A percentile compares a stretch with the other conserved stretches of the same genome.
These are phyloP conservation scores for Carex arenaria DNA, from an alignment of 202 grass and related monocot species.

Conservation along the genomic window DNA sequence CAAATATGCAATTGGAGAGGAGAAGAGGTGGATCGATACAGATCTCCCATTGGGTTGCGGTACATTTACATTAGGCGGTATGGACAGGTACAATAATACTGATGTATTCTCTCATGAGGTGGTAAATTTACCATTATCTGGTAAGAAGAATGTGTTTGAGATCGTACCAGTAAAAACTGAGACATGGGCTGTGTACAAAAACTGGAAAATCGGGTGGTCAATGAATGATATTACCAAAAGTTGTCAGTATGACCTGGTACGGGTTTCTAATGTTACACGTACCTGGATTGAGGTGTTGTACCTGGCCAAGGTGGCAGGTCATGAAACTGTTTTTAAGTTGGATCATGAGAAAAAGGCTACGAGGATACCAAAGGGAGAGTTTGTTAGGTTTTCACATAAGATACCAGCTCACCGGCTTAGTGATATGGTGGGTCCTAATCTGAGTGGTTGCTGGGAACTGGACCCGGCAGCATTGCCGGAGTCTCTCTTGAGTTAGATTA, in stretches of 20 bases:
- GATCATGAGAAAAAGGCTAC: slow-evolving; percentile 15
- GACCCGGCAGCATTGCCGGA: slow-evolving; percentile 65
- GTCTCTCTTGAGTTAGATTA: background rate
- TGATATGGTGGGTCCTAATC: slow-evolving; percentile 45
- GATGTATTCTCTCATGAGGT: slow-evolving; percentile 62
- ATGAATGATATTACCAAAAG: slow-evolving; percentile 34
- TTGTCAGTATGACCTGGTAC: slow-evolving; percentile 59
- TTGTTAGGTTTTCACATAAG: slow-evolving; percentile 62
- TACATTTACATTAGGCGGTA: slow-evolving; percentile 30
- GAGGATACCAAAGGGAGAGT: slow-evolving; percentile 48
- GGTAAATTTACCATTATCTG: background rate
- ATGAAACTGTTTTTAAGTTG: slow-evolving; percentile 42
- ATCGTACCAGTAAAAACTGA: slow-evolving; percentile 35
- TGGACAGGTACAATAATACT: slow-evolving; percentile 21
- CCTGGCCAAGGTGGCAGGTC: slow-evolving; percentile 56
- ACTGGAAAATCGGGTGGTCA: background rate
- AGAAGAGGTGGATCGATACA: slow-evolving; percentile 37
- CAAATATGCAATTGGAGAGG: slow-evolving; percentile 24
- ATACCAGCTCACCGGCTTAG: slow-evolving; percentile 58
- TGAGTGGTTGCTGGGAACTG: slow-evolving; percentile 62
- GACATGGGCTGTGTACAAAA: slow-evolving; percentile 59
- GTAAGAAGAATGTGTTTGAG: slow-evolving; percentile 33
- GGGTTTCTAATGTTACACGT: slow-evolving; percentile 36
- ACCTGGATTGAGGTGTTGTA: slow-evolving; percentile 34
- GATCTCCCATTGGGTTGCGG: slow-evolving; percentile 43